Evolutionary conservation across 352 stramenopile species (phyloP), one percentile per base, ranked within the genome.

Genomic region (Globisporangium viniferum): DNA sequence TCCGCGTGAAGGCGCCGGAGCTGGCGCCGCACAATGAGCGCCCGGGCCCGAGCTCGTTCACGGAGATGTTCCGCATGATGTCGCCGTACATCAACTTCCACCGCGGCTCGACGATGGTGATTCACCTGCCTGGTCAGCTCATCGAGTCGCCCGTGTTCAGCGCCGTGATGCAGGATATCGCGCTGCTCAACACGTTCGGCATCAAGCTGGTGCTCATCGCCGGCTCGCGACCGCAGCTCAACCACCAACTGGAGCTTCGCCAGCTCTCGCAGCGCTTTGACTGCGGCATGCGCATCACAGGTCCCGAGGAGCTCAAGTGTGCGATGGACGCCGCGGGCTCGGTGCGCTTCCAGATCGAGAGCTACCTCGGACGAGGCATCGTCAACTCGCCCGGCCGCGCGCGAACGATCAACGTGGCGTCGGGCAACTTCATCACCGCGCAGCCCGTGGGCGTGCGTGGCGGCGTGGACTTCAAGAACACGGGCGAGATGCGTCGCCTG

Each of bases 71-170:
- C 78, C 93, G 96, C 57, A 91, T 92, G 66, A 98, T 97, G 75
- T 98, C 97, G 53, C 97, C 97, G 10, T 99, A 99, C 77, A 99
- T 99, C 73, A 98, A 98, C 65, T 97, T 98, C 68, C 97, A 99
- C 78, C 88, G 96, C 5, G 93, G 92, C 65, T 93, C 93, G 7
- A 95, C 90, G 4, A 98, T 98, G 76, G 96, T 99, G 60, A 96
- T 98, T 72, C 97, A 99, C 71, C 89, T 99, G 70, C 94, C 95
- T 1, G 97, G 96, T 0, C 88, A 98, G 73, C 73, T 99, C 79
- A 92, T 98, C 39, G 96, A 98, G 44, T 96, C 92, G 27, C 81
- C 84, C 65, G 81, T 98, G 20, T 98, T 98, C 55, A 79, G 86
- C 60, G 83, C 92, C 44, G 97, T 98, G 54, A 98, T 98, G 82